Conservation (phyloP, 2,329 filamentous ascomycete genomes). For the Cryphonectria naterciae region DNA sequence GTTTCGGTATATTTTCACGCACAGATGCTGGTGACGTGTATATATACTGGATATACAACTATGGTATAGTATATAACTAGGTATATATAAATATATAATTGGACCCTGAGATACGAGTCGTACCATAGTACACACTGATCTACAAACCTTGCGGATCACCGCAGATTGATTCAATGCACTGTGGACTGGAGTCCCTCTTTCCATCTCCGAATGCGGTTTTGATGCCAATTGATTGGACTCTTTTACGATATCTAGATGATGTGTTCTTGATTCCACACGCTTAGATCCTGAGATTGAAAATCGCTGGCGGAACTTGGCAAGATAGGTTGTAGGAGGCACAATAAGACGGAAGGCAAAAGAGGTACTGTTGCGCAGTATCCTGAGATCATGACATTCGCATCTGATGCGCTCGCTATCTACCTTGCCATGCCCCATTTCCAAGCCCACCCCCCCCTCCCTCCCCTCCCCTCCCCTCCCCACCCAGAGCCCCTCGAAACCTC, state of each 20-base stretch:
- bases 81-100: not conserved
- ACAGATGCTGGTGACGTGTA: not conserved
- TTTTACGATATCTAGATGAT: not conserved
- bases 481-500: not conserved
- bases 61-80: too few species aligned
- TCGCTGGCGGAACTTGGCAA: too few species aligned
- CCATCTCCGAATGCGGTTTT: not conserved
- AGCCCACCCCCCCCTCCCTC: not conserved
- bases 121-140: not conserved
- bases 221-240: too few species aligned
- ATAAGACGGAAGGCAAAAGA: too few species aligned
- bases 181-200: not conserved
- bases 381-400: not conserved
- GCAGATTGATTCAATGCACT: not conserved
- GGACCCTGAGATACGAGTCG: not conserved
- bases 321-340: too few species aligned
- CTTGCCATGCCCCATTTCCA: not conserved
- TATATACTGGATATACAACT: not conserved
- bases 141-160: not conserved
- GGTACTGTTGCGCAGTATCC: not conserved
- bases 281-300: too few species aligned
- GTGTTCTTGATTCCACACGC: not conserved
- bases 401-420: not conserved
- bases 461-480: too few species aligned
- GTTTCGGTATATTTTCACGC: not conserved